Percentiles rank a stretch among this genome's conserved stretches.
These are phyloP conservation scores for Decorospora gaudefroyi DNA, from an alignment of 2,329 filamentous ascomycete genomes.

Conservation along the genomic window DNA sequence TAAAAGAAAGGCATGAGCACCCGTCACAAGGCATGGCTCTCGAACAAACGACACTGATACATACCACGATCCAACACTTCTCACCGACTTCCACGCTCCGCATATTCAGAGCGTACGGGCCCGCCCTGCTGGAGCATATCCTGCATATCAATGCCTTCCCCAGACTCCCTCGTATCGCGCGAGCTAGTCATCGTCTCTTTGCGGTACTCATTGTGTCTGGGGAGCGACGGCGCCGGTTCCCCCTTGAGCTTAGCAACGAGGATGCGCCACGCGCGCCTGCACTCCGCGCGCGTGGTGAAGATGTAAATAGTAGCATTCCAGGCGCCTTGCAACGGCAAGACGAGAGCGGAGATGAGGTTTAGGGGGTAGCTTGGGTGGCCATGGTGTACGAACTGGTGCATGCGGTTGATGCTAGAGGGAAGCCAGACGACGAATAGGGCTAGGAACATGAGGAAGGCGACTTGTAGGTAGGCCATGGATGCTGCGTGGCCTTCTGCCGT, in stretches of 20 bases:
- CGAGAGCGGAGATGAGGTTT: constrained; percentile 71
- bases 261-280: constrained; percentile 24
- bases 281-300: constrained; percentile 37
- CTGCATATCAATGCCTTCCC: constrained; percentile 13
- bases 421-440: constrained; percentile 76
- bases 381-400: constrained; percentile 68
- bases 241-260: constrained; percentile 15
- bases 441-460: constrained; percentile 71
- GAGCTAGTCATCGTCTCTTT: constrained; percentile 17
- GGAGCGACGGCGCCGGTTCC: constrained; percentile 1
- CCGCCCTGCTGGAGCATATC: constrained; percentile 14
- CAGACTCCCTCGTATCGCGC: constrained; percentile 7
- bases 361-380: constrained; percentile 57
- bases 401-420: constrained; percentile 68
- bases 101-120: not conserved
- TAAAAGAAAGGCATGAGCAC: no score
- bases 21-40: no score
- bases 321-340: constrained; percentile 80
- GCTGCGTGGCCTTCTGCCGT: constrained; percentile 52
- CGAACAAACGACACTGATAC: no score
- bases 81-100: no score
- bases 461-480: constrained; percentile 71
- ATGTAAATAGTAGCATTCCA: constrained; percentile 83
- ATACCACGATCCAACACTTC: no score
- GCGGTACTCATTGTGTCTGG: not conserved